phyloP scores from a whole-genome alignment of 2,329 filamentous ascomycete species.

The Talaromyces sp. region DNA sequence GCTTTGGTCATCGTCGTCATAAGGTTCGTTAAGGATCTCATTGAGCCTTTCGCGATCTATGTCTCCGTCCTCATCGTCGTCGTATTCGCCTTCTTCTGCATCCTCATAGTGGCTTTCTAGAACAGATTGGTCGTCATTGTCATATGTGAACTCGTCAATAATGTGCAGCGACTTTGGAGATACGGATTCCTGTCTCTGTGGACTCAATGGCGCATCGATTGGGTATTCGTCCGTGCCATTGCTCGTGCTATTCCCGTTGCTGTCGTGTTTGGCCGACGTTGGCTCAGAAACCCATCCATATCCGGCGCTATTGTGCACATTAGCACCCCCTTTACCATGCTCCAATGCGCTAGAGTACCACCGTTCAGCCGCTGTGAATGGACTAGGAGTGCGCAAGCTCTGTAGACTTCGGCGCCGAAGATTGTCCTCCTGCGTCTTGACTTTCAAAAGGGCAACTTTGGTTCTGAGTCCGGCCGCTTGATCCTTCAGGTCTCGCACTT shows the following conservation, averaged over 20 bases:
- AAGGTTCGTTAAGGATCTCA: constrained; percentile 49
- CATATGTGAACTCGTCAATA: constrained; percentile 22
- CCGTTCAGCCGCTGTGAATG: constrained; percentile 70
- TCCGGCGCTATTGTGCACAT: constrained; percentile 34
- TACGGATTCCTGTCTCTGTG: not conserved
- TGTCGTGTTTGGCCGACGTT: constrained; percentile 24
- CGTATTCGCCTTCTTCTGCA: constrained; percentile 41
- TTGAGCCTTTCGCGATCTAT: constrained; percentile 63
- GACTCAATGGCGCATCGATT: constrained; percentile 6
- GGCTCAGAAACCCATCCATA: constrained; percentile 34
- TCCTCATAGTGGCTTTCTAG: constrained; percentile 43
- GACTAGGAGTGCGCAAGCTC: constrained; percentile 70
- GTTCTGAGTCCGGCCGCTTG: constrained; percentile 84
- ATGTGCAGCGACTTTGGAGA: not conserved
- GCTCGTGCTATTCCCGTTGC: not conserved
- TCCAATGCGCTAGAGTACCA: constrained; percentile 48
- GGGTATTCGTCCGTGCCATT: constrained; percentile 1
- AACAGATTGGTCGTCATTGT: constrained; percentile 31
- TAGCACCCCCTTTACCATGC: constrained; percentile 31
- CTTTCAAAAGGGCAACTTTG: constrained; percentile 75
- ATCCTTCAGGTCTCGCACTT: constrained; percentile 71
- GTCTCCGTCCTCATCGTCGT: constrained; percentile 39
- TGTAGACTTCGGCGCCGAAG: constrained; percentile 73
- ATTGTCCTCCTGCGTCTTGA: constrained; percentile 75
- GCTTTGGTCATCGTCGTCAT: constrained; percentile 17